Evolutionary conservation across 192 early-diverging fungal genomes (phyloP).

Genomic region (Geranomyces michiganensis): DNA sequence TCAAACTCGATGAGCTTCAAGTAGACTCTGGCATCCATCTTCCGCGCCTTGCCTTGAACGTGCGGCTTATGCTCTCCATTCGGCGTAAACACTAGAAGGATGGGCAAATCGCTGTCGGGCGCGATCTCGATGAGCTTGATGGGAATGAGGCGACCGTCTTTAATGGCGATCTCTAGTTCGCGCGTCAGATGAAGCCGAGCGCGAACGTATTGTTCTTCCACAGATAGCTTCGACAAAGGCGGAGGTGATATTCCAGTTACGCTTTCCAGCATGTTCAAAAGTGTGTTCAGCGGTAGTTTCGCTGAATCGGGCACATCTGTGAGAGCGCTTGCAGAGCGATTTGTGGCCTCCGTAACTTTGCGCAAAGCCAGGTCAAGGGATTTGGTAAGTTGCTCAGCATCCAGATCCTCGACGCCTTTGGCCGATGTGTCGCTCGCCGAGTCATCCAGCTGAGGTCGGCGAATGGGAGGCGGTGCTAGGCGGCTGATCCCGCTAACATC

Average conservation of each 20-base stretch:
- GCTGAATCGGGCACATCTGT: slow-evolving; percentile 3
- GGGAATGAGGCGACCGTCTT: slow-evolving; percentile 70
- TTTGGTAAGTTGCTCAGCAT: slow-evolving; percentile 18
- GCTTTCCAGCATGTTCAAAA: slow-evolving; percentile 67
- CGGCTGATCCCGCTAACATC: background rate
- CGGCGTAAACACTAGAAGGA: slow-evolving; percentile 79
- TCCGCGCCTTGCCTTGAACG: slow-evolving; percentile 72
- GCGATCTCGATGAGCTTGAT: slow-evolving; percentile 63
- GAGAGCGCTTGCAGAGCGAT: slow-evolving; percentile 14
- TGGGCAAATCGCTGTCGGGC: slow-evolving; percentile 62
- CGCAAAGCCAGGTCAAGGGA: slow-evolving; percentile 18
- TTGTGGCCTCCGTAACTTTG: background rate
- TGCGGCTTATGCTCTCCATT: slow-evolving; percentile 56
- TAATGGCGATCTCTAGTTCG: slow-evolving; percentile 74
- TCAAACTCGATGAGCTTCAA: slow-evolving; percentile 87
- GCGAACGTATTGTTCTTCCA: slow-evolving; percentile 76
- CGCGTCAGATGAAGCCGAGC: slow-evolving; percentile 67
- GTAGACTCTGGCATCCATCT: slow-evolving; percentile 82
- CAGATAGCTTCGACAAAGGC: slow-evolving; percentile 67
- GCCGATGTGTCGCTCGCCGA: background rate
- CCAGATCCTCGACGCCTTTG: slow-evolving; percentile 11
- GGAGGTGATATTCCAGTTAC: slow-evolving; percentile 61
- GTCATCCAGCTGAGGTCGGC: background rate
- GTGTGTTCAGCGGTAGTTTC: slow-evolving; percentile 54
- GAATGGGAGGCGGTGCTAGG: background rate